phyloP scores from a whole-genome alignment of 441 rosid species.

The Adansonia gregorii region DNA sequence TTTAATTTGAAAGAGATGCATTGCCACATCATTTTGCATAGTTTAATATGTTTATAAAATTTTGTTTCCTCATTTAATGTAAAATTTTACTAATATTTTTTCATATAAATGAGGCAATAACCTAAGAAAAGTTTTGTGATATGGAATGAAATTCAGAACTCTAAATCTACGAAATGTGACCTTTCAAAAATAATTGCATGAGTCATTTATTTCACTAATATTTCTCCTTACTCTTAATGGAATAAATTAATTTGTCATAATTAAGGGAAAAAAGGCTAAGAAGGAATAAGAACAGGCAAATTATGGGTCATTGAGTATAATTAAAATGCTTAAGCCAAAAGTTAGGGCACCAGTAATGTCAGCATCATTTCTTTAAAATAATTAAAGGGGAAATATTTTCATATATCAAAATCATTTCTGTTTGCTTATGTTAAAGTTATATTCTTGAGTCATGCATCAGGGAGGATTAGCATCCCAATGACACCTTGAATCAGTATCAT shows the following conservation, averaged over 20 bases:
- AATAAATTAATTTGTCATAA: background rate
- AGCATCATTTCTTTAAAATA: background rate
- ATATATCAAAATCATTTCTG: background rate
- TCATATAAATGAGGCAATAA: background rate
- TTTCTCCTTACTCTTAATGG: background rate
- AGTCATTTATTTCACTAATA: too few species aligned
- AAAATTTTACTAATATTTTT: background rate
- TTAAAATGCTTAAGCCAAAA: background rate
- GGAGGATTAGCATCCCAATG: too few species aligned
- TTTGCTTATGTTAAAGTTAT: background rate
- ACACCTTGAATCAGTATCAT: too few species aligned
- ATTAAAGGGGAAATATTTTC: background rate
- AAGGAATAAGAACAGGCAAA: background rate
- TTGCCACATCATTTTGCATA: background rate
- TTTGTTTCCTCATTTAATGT: conserved; percentile 24
- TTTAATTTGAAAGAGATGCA: background rate
- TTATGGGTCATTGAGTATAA: background rate
- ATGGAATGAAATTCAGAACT: too few species aligned
- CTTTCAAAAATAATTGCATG: too few species aligned
- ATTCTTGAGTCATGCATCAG: background rate
- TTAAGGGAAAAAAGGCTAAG: background rate
- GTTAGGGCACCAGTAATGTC: background rate
- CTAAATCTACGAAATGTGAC: too few species aligned
- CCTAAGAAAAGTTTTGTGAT: background rate
- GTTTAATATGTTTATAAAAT: background rate